Conservation (phyloP, 192 early-diverging fungal genomes). For the Neocallimastix lanati region DNA sequence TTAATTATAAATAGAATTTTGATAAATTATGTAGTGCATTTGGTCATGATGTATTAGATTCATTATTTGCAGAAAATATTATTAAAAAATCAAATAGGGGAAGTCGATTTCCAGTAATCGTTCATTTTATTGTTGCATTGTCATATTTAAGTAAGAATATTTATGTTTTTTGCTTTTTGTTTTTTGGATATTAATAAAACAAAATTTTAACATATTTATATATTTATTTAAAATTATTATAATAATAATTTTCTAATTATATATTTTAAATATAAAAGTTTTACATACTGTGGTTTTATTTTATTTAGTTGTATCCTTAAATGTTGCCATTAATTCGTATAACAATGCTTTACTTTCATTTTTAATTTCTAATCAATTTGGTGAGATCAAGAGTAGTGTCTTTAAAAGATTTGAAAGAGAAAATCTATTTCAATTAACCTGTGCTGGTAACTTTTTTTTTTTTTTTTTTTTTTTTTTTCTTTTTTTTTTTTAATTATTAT, state of each 20-base stretch:
- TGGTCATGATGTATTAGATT: constrained; percentile 86
- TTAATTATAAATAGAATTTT: constrained; percentile 35
- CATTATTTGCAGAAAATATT: constrained; percentile 44
- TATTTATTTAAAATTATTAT: no score
- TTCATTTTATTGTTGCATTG: constrained; percentile 54
- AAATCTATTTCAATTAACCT: constrained; percentile 87
- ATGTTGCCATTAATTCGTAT: constrained; percentile 91
- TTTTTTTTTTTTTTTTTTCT: no score
- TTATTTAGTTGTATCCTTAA: constrained; percentile 88
- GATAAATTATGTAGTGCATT: constrained; percentile 86
- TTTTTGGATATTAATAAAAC: neutral
- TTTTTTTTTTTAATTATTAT: no score
- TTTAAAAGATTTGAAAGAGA: constrained; percentile 95
- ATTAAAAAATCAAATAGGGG: constrained; percentile 1
- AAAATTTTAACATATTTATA: neutral
- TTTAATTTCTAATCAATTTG: constrained; percentile 91
- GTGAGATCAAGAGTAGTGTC: constrained; percentile 91
- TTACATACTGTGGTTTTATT: constrained; percentile 79
- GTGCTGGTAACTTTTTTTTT: constrained; percentile 42
- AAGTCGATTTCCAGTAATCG: constrained; percentile 15
- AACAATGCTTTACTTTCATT: constrained; percentile 85
- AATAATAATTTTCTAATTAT: neutral
- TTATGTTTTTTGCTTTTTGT: neutral
- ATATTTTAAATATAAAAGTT: constrained; percentile 12
- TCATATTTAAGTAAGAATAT: constrained; percentile 52